Base-by-base conservation (phyloP, 352 stramenopile genomes). In the Phytophthora crassamura region DNA sequence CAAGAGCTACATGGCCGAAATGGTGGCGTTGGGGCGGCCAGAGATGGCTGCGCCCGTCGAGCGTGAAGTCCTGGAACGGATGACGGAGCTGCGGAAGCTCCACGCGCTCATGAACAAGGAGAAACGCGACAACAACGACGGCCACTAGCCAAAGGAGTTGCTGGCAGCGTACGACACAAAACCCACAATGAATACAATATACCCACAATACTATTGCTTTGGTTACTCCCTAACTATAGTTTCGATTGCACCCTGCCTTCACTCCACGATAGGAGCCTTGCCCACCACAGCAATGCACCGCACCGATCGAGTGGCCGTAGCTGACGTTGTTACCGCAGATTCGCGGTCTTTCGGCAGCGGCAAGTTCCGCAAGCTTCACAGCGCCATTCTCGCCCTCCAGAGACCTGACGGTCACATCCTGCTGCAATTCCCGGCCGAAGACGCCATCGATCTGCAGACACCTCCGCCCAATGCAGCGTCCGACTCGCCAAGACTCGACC, bases 1-100 rank as follows among this genome's bases (percentile, higher is more conserved):
- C 45, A 91, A 88, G 62, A 71, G 51, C 30, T 93, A 88, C 65
- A 81, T 84, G 50, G 64, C 71, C 5, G 82, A 94, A 49, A 91
- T 92, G 80, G 64, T 87, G 4, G 47, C 78, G 18, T 48, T 94
- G 2, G 80, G 77, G 0, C 72, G 73, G 41, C 68, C 78, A 0
- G 72, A 86, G 8, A 71, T 77, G 25, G 75, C 67, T 7, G 69
- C 69, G 28, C 50, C 69, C 1, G 69, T 90, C 15, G 81, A 92
- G 36, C 77, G 75, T n/a, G 83, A 94, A 35, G 77, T 92, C 40
- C 48, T 84, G 6, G 79, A 91, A 15, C 71, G 85, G 10, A 83
- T 91, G 64, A 67, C 61, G 32, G 86, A 94, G 46, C 57, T 94
- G 33, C 72, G 75, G 20, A 76, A 80, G 50, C 84, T 94, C 48